Evolutionary conservation across 371 early-diverging fungal species (phyloP), one percentile per base, ranked within the genome.

Genomic region (Blastocladiella emersonii): DNA sequence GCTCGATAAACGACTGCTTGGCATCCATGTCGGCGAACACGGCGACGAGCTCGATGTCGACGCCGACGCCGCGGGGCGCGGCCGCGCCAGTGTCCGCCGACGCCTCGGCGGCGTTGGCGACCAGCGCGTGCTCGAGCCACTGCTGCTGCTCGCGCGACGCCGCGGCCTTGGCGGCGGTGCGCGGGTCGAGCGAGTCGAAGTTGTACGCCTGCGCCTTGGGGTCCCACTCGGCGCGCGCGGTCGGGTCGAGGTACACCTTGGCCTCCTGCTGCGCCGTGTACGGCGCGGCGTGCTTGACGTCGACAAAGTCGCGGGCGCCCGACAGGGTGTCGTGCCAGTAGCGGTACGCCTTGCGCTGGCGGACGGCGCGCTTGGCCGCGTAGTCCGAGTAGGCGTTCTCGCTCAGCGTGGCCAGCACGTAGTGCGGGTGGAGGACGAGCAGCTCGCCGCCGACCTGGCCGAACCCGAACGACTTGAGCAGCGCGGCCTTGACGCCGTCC

Each of bases 361-460:
- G 91, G 35, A 72, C 72, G 64, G 79, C 79, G 57, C 89, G 78
- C 76, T 85, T 85, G 61, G 65, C 72, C 68, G 71, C 74, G 81
- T 95, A 95, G 15, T 68, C 72, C 51, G 81, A 76, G 69, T 89
- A 93, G 67, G 84, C 85, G 60, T 70, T 68, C 65, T 84, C 82
- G 65, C 85, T 83, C 30, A 95, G 74, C 49, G 90, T 83, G 62
- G 83, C 91, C 60, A 92, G 74, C 57, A 94, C 79, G 70, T 91
- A 93, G 71, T 93, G 91, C 21, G 96, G 89, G 76, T 95, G 95
- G 59, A 95, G 78, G 55, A 95, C 75, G 35, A 95, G 79, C 27
- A 90, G 77, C 72, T 95, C 96, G 67, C 87, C 95, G 68, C 95
- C 95, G 62, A 91, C 95, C 74, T 95, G 96, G 63, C 96, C 95